Base-by-base conservation (phyloP, 1,139 yeast genomes). In the Taphrina betulina region DNA sequence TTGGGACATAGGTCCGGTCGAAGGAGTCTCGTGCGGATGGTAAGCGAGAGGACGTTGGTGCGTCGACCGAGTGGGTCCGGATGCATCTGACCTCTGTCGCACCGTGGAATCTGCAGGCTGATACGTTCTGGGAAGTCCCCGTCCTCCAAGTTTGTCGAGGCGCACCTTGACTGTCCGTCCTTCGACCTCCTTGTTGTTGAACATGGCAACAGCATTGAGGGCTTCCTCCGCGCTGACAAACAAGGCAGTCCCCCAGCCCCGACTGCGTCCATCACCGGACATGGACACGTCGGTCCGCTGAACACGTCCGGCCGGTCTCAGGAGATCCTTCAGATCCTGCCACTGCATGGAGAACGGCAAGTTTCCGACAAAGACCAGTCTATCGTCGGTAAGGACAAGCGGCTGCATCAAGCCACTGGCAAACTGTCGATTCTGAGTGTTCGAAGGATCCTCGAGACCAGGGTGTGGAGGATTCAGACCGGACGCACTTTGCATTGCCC, bases 231-330 rank as follows among this genome's bases (percentile, higher is more conserved):
- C 70, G 53, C 76, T 68, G 10, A 72, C 74, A 26, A 83, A 81
- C 7, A 78, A 74, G 0, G 82, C 85, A 33, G 83, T 78, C 0
- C 87, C 89, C 70, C 79, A 82, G 2, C 90, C 89, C 63, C 81
- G 75, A 29, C 77, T 69, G 58, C 66, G 66, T 22, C 78, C 78
- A 44, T 71, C 72, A 16, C 65, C 64, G 41, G 63, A 60, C 24
- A 60, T 64, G 24, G 84, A 83, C 17, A 82, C 78, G 61, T 81
- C 85, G 3, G 82, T 83, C 23, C 82, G 69, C 20, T 69, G 61
- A 17, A 80, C 76, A 29, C 68, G 68, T 24, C 76, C 74, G 0
- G 78, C 75, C 4, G 61, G 42, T 37, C 46, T 29, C 14, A 61
- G 46, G 58, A 75, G 76, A 54, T 74, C 76, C 63, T 79, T 78